A percentile compares a stretch with the other conserved stretches of the same genome.
Evolutionary conservation across 495 filamentous ascomycete species (phyloP).

Genomic region (Lasiosphaeris hirsuta): DNA sequence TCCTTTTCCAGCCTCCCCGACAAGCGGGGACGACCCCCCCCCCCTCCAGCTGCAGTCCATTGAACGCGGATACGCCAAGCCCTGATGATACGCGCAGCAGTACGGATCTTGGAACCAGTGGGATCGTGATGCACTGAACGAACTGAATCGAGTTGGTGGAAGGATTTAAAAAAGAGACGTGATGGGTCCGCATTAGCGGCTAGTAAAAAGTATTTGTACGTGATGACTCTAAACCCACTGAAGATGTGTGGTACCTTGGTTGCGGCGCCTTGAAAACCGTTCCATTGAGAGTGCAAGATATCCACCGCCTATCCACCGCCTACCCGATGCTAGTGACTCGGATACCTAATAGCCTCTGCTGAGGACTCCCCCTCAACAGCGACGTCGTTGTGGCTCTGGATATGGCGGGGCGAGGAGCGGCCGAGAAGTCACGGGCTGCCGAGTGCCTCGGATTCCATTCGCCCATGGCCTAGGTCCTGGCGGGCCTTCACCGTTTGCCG

Average conservation of each 20-base stretch:
- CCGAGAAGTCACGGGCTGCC: too few species aligned
- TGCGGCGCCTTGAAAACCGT: background rate
- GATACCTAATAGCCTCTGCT: too few species aligned
- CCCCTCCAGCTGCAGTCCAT: conserved; percentile 22
- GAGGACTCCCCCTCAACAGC: too few species aligned
- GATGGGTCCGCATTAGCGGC: conserved; percentile 29
- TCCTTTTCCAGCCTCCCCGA: conserved; percentile 12
- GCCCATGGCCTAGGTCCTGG: background rate
- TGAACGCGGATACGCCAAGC: conserved; percentile 34
- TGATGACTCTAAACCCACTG: background rate
- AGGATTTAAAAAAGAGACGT: conserved; percentile 23
- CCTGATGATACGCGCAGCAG: conserved; percentile 29
- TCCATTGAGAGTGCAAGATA: too few species aligned
- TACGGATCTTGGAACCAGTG: conserved; percentile 25
- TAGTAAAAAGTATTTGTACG: conserved; percentile 16
- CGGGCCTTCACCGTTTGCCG: background rate
- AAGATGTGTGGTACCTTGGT: background rate
- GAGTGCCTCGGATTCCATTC: too few species aligned
- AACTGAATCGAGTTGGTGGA: conserved; percentile 6
- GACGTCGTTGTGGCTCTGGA: too few species aligned
- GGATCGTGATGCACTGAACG: conserved; percentile 21
- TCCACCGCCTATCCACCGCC: too few species aligned
- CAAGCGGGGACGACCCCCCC: conserved; percentile 4
- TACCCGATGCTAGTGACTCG: too few species aligned
- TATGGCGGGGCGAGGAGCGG: too few species aligned